Percentiles rank a stretch among this genome's conserved stretches.
Conservation (phyloP, 345 rosid genomes). For the Eutrema yunnanense region DNA sequence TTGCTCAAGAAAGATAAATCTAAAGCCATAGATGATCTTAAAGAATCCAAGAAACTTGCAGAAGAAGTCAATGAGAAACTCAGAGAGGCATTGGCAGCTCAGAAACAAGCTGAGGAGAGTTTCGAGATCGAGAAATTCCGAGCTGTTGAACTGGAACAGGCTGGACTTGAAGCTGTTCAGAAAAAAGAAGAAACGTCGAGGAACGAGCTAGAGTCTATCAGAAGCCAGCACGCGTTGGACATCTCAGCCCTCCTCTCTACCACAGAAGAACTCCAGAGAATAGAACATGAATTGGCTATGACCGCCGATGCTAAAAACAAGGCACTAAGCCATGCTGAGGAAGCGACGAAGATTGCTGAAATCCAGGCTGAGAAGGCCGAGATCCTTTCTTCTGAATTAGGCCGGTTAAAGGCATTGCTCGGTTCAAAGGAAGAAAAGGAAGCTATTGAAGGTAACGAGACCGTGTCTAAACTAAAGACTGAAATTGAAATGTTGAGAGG, state of each 20-base stretch:
- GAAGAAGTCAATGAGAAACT: slow-evolving; percentile 76
- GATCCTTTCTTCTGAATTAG: slow-evolving; percentile 60
- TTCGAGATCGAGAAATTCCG: slow-evolving; percentile 84
- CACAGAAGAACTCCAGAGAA: slow-evolving; percentile 60
- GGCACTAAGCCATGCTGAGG: slow-evolving; percentile 81
- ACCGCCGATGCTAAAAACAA: slow-evolving; percentile 76
- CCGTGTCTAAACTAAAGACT: slow-evolving; percentile 40
- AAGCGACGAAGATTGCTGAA: slow-evolving; percentile 90
- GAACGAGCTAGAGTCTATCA: slow-evolving; percentile 64
- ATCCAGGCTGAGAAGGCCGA: slow-evolving; percentile 75
- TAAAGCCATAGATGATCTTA: slow-evolving; percentile 65
- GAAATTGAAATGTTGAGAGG: slow-evolving; percentile 48
- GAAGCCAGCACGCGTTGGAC: slow-evolving; percentile 81
- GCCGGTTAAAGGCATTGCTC: slow-evolving; percentile 53
- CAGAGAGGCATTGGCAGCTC: slow-evolving; percentile 78
- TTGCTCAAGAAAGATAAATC: slow-evolving; percentile 74
- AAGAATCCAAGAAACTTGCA: slow-evolving; percentile 52
- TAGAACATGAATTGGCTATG: slow-evolving; percentile 70
- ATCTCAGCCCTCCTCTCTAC: slow-evolving; percentile 72
- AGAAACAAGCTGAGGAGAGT: slow-evolving; percentile 75
- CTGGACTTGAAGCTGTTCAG: slow-evolving; percentile 71
- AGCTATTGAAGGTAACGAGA: slow-evolving; percentile 44
- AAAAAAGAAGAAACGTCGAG: slow-evolving; percentile 68
- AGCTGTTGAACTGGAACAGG: slow-evolving; percentile 80
- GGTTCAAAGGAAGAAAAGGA: slow-evolving; percentile 56